Conservation (phyloP, 768 basidiomycete genomes). For the Gyrodon lividus region DNA sequence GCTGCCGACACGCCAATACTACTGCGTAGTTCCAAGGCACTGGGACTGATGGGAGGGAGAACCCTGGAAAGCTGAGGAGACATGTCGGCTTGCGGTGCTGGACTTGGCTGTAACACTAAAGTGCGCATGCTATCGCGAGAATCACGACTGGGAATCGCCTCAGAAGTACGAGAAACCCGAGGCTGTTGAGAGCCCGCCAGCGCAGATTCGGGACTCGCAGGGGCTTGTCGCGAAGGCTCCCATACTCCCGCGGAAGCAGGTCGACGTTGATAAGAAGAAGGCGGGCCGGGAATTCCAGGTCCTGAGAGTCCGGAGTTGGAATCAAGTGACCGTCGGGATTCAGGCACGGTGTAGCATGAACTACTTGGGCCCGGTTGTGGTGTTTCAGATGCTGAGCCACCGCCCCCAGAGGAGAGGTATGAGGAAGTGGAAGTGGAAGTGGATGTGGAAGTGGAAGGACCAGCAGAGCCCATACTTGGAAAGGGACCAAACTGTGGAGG, state of each 20-base stretch:
- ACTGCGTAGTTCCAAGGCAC: conserved; percentile 16
- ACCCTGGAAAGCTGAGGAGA: conserved; percentile 28
- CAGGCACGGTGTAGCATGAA: conserved; percentile 8
- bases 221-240: conserved; percentile 13
- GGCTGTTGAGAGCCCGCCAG: conserved; percentile 2
- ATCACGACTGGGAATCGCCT: conserved; percentile 9
- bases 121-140: conserved; percentile 12
- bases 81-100: conserved; percentile 10
- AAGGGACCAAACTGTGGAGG: conserved; percentile 67
- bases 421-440: conserved; percentile 23
- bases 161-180: conserved; percentile 8
- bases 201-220: conserved; percentile 10
- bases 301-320: conserved; percentile 46
- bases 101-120: conserved; percentile 9
- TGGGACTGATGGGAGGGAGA: conserved; percentile 27
- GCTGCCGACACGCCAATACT: conserved; percentile 20
- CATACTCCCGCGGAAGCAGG: conserved; percentile 19
- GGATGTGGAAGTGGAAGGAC: conserved; percentile 23
- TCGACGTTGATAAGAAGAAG: conserved; percentile 12
- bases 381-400: conserved; percentile 8
- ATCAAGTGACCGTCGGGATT: conserved; percentile 32
- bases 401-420: conserved; percentile 9
- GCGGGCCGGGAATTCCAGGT: conserved; percentile 52
- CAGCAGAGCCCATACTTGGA: conserved; percentile 41
- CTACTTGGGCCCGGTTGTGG: conserved; percentile 14